These are phyloP conservation scores for Epichloe typhina DNA, from an alignment of 2,329 filamentous ascomycete species.

Conservation along the genomic window DNA sequence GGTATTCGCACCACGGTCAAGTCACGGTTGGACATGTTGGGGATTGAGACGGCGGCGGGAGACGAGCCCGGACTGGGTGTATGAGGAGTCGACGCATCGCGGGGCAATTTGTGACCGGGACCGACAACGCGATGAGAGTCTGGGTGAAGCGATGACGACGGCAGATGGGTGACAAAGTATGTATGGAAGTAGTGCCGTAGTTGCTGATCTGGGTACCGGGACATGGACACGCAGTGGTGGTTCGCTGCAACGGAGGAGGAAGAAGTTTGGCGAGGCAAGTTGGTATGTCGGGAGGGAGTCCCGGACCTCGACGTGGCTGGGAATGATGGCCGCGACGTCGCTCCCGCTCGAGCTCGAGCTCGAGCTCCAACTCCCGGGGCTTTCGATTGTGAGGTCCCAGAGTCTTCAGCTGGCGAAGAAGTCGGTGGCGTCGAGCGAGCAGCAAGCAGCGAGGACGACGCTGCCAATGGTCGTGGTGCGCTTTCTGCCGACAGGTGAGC, in stretches of 20 bases:
- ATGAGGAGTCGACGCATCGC: conserved; percentile 72
- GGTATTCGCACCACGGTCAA: conserved; percentile 93
- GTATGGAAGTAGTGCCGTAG: conserved; percentile 55
- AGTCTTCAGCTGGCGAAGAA: not conserved
- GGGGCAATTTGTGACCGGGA: conserved; percentile 74
- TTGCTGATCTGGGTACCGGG: conserved; percentile 1
- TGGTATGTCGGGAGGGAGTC: not conserved
- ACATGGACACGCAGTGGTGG: not conserved
- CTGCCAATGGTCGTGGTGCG: not conserved
- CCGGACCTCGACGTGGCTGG: not conserved
- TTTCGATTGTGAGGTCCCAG: not conserved
- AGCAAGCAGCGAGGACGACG: conserved; percentile 3
- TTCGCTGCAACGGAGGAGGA: not conserved
- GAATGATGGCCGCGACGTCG: not conserved
- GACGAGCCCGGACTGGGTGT: conserved; percentile 38
- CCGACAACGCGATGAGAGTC: conserved; percentile 55
- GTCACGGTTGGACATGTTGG: conserved; percentile 52
- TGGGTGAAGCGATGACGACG: conserved; percentile 83
- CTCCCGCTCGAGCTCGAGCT: not conserved
- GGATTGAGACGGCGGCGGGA: conserved; percentile 46
- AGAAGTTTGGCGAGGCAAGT: not conserved
- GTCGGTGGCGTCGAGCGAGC: not conserved
- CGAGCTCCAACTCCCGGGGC: not conserved
- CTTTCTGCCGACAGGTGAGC: conserved; percentile 8
- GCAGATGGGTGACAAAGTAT: conserved; percentile 94